Conservation (phyloP, 148 eudicot genomes). For the Arbutus unedo region DNA sequence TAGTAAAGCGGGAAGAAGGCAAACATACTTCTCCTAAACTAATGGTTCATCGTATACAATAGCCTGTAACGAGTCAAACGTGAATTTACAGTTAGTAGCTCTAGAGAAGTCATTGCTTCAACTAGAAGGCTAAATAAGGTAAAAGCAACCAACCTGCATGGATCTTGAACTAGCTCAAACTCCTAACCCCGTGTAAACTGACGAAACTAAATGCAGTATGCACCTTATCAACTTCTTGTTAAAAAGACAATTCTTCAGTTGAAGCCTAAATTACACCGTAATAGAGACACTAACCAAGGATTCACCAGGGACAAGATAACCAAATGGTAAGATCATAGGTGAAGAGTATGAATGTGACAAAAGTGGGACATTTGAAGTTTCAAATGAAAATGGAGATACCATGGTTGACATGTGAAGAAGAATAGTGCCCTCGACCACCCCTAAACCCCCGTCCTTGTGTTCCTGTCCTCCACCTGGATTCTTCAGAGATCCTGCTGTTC, state of each 20-base stretch:
- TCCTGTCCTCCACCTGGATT: constrained; percentile 32
- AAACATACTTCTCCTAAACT: neutral
- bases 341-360: neutral
- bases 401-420: constrained; percentile 21
- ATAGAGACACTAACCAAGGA: neutral
- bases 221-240: neutral
- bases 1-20: neutral
- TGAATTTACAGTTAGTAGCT: neutral
- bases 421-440: constrained; percentile 29
- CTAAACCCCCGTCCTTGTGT: constrained; percentile 32
- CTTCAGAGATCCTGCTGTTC: constrained; percentile 31
- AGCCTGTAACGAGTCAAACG: neutral
- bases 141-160: neutral
- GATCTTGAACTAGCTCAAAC: constrained; percentile 1
- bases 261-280: neutral
- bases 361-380: neutral
- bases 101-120: neutral
- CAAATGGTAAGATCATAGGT: neutral
- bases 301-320: neutral
- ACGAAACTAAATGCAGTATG: neutral
- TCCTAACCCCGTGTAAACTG: neutral
- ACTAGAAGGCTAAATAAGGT: neutral
- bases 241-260: neutral
- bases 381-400: constrained; percentile 23
- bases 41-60: neutral